phyloP scores from a whole-genome alignment of 2,329 filamentous ascomycete species.

The Monosporascus sp. region DNA sequence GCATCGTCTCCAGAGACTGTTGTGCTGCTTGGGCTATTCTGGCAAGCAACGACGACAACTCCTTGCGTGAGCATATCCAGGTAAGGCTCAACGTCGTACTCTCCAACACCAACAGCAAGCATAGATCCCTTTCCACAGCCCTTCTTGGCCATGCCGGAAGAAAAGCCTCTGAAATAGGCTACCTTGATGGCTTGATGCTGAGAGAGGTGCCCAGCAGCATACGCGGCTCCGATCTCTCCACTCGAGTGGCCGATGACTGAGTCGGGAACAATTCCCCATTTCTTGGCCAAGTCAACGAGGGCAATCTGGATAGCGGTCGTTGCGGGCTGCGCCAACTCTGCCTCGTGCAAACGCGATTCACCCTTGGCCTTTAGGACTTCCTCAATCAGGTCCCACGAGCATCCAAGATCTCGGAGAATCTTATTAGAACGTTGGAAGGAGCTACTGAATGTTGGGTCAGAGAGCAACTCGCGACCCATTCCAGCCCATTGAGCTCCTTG shows the following conservation, averaged over 20 bases:
- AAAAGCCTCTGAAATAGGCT: constrained; percentile 4
- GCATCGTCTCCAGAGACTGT: constrained; percentile 20
- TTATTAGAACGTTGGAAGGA: constrained; percentile 3
- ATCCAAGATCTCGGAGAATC: constrained; percentile 7
- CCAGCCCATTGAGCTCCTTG: constrained; percentile 19
- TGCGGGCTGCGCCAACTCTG: constrained; percentile 3
- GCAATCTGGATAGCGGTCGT: constrained; percentile 4
- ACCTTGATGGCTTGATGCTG: background rate
- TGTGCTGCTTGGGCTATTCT: constrained; percentile 18
- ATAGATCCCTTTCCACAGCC: constrained; percentile 12
- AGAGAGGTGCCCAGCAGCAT: constrained; percentile 1
- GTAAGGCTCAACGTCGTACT: constrained; percentile 6
- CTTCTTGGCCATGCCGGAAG: background rate
- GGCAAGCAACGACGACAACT: constrained; percentile 15
- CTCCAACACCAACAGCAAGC: constrained; percentile 16
- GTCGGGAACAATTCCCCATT: background rate
- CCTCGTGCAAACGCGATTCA: constrained; percentile 1
- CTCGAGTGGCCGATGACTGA: constrained; percentile 4
- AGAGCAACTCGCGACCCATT: constrained; percentile 17
- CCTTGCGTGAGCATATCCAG: constrained; percentile 8
- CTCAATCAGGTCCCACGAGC: constrained; percentile 13
- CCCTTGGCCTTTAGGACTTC: constrained; percentile 16
- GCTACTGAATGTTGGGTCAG: constrained; percentile 12
- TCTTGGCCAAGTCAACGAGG: background rate
- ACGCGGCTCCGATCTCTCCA: constrained; percentile 7